phyloP scores from a whole-genome alignment of 495 filamentous ascomycete species.

The Xylaria nigripes region DNA sequence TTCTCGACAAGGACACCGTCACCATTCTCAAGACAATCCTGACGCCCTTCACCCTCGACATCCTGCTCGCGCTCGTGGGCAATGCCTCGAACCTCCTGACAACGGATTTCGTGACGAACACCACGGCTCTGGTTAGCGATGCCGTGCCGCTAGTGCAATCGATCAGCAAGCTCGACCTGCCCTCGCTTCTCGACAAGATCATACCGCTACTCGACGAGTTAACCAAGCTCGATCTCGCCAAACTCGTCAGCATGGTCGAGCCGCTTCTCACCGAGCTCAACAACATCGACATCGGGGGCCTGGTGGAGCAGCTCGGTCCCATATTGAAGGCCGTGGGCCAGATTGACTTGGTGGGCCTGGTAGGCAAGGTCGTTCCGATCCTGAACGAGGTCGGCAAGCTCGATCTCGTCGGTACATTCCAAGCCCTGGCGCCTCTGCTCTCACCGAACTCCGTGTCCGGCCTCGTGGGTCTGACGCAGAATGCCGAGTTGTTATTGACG shows the following conservation, averaged over 20 bases:
- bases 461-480: slow-evolving; percentile 24
- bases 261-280: slow-evolving; percentile 31
- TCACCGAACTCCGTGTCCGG: slow-evolving; percentile 30
- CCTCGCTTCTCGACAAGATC: slow-evolving; percentile 28
- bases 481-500: slow-evolving; percentile 35
- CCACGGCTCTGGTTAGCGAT: slow-evolving; percentile 24
- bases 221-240: slow-evolving; percentile 20
- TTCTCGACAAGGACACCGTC: no score
- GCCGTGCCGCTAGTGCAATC: slow-evolving; percentile 28
- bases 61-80: no score
- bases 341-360: slow-evolving; percentile 37
- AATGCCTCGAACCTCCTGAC: no score
- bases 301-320: slow-evolving; percentile 31
- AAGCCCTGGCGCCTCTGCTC: slow-evolving; percentile 23
- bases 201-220: slow-evolving; percentile 30
- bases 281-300: slow-evolving; percentile 33
- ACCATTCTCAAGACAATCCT: no score
- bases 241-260: slow-evolving; percentile 27
- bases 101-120: slow-evolving; percentile 35
- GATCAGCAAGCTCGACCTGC: slow-evolving; percentile 32
- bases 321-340: slow-evolving; percentile 29
- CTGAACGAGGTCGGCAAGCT: slow-evolving; percentile 41
- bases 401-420: slow-evolving; percentile 23
- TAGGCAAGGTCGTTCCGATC: slow-evolving; percentile 33
- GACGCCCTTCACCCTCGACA: no score